These are phyloP conservation scores for Ceratocystis diversiconidia DNA, from an alignment of 2,329 filamentous ascomycete species.

Conservation along the genomic window DNA sequence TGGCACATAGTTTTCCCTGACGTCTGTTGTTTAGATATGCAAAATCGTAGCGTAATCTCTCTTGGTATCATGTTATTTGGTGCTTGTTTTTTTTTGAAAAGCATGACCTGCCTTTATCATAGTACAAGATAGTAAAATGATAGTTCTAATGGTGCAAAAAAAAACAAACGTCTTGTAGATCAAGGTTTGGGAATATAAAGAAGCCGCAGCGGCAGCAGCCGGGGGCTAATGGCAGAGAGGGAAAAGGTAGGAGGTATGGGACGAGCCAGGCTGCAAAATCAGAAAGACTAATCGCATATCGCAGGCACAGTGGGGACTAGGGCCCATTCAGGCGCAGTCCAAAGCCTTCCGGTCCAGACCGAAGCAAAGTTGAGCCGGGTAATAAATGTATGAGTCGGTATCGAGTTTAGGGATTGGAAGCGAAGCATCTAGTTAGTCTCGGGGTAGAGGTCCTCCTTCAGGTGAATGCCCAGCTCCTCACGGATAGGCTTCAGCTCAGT, in stretches of 20 bases:
- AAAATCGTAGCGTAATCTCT: constrained; percentile 4
- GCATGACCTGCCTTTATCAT: constrained; percentile 1
- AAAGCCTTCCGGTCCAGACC: constrained; percentile 5
- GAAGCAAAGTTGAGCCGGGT: constrained; percentile 3
- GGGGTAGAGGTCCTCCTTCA: constrained; percentile 90
- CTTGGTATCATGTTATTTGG: constrained; percentile 8
- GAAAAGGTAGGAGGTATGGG: neutral
- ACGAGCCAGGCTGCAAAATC: constrained; percentile 10
- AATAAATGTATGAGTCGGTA: constrained; percentile 2
- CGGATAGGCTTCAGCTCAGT: constrained; percentile 82
- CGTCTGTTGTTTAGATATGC: neutral
- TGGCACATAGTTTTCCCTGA: neutral
- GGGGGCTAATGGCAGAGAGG: neutral
- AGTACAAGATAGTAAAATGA: neutral
- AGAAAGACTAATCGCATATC: constrained; percentile 8
- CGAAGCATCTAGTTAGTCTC: constrained; percentile 34
- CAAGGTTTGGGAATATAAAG: constrained; percentile 5
- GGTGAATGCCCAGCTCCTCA: constrained; percentile 79
- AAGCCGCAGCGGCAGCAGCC: neutral
- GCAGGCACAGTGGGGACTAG: neutral
- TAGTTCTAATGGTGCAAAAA: constrained; percentile 4
- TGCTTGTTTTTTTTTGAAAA: neutral
- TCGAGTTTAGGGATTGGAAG: constrained; percentile 1
- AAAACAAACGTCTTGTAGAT: neutral
- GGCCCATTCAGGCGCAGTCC: constrained; percentile 1